Base-by-base conservation (phyloP, 2,329 filamentous ascomycete species). In the Aspergillus glaucus region DNA sequence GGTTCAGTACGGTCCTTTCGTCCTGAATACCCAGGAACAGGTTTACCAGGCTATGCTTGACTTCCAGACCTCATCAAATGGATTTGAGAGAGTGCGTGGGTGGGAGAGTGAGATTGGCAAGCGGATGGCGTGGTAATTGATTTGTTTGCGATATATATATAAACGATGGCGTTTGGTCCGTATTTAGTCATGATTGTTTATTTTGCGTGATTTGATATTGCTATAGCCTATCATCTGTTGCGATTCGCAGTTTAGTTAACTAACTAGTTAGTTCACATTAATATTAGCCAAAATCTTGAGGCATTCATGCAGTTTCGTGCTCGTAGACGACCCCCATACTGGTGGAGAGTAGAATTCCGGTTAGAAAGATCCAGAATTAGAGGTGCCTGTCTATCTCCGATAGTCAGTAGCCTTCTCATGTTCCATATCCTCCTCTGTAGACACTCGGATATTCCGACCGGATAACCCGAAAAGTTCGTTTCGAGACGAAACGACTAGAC, bases 71-170 rank as follows among this genome's bases (percentile, higher is more conserved):
- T 76, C 81, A 54, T 75, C 78, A 34, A 91, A 92, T 66, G 88
- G 88, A 4, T 93, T 93, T 58, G 88, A 93, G 73, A 77, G 87
- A 53, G 87, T 87, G 1, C 78, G 81, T 55, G 80, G 82, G 26
- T 95, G 90, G 89, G 72, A 84, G 68, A 90, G 86, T 63, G 86
- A 94, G 72, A 95, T 95, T 78, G 88, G 87, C 34, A 90, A 89
- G 77, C 76, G 76, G 12, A 88, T 88, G 85, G 68, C 37, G 1
- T 40, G 36, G 17, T 26, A 10, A 30, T 30, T 12, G 26, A 30
- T 12, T 4, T 30, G 26, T 12, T 30, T 12, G 26, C 26, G 10
- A 30, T 30, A 30, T 28, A 28, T 30, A 30, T 30, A 30, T 30
- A 37, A 17, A 37, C 9, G 3, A 37, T 37, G 34, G 34, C 34